Evolutionary conservation across 768 basidiomycete species (phyloP).

Genomic region (Lactifluus piperatus): DNA sequence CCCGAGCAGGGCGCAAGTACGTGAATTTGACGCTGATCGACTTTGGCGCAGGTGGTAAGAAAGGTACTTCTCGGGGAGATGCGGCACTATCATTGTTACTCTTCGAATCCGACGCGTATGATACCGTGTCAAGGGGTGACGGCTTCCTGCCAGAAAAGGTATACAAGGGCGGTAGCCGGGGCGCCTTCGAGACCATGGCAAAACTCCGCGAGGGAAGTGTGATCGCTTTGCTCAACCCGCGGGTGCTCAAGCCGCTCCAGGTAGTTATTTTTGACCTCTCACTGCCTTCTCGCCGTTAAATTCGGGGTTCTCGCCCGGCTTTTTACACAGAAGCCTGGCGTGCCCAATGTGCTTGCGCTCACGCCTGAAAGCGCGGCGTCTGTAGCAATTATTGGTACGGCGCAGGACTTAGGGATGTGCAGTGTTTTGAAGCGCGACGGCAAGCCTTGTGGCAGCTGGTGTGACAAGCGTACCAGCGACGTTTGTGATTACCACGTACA

Average conservation of each 20-base stretch:
- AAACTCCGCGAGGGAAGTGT: constrained; percentile 87
- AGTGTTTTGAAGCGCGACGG: constrained; percentile 70
- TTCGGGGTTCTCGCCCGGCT: background rate
- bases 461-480: constrained; percentile 77
- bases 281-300: background rate
- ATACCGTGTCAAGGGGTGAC: constrained; percentile 44
- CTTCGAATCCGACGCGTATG: constrained; percentile 78
- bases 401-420: constrained; percentile 84
- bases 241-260: constrained; percentile 78
- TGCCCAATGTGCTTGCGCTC: constrained; percentile 71
- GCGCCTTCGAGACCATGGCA: constrained; percentile 84
- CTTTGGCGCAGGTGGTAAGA: constrained; percentile 58
- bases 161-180: constrained; percentile 84
- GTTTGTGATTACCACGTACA: constrained; percentile 92
- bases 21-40: constrained; percentile 80
- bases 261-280: constrained; percentile 30
- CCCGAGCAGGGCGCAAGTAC: constrained; percentile 64
- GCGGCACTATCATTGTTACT: constrained; percentile 75
- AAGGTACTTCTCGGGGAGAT: constrained; percentile 64
- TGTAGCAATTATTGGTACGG: constrained; percentile 78
- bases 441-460: constrained; percentile 79
- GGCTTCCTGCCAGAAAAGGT: constrained; percentile 47
- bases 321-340: constrained; percentile 45
- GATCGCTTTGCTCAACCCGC: constrained; percentile 81
- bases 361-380: constrained; percentile 78